A percentile compares a stretch with the other conserved stretches of the same genome.
Conservation (phyloP, 768 basidiomycete genomes). For the Panaeolus cyanescens region DNA sequence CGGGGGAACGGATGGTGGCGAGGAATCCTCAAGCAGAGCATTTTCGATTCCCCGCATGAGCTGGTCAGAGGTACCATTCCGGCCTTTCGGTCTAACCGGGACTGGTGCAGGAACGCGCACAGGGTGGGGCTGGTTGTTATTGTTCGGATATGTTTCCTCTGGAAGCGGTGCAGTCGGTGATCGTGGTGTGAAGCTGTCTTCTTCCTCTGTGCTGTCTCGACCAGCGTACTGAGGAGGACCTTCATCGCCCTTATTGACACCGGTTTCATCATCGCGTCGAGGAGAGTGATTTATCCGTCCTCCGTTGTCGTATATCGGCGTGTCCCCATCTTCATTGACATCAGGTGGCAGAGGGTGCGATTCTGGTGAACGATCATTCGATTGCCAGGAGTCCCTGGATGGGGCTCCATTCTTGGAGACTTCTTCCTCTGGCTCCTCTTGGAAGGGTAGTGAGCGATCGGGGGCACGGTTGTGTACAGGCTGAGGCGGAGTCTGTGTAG, state of each 20-base stretch:
- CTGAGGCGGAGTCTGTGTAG: slow-evolving; percentile 61
- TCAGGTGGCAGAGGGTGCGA: slow-evolving; percentile 53
- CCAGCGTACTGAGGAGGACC: slow-evolving; percentile 33
- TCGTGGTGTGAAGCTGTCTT: slow-evolving; percentile 64
- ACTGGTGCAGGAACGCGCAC: slow-evolving; percentile 22
- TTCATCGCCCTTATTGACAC: slow-evolving; percentile 42
- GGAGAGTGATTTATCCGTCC: slow-evolving; percentile 20
- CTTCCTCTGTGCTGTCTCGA: slow-evolving; percentile 48
- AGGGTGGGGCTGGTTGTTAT: slow-evolving; percentile 16
- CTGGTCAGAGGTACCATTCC: slow-evolving; percentile 63
- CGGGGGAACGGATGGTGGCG: slow-evolving; percentile 18
- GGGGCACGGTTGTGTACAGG: slow-evolving; percentile 57
- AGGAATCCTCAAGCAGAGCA: slow-evolving; percentile 44
- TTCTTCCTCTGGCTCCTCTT: slow-evolving; percentile 78
- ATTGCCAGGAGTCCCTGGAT: slow-evolving; percentile 33
- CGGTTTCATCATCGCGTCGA: slow-evolving; percentile 15
- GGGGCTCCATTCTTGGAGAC: slow-evolving; percentile 32
- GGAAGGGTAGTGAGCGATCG: slow-evolving; percentile 74
- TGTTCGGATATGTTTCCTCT: slow-evolving; percentile 27
- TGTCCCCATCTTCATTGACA: slow-evolving; percentile 45
- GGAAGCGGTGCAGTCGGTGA: slow-evolving; percentile 67
- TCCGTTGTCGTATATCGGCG: slow-evolving; percentile 26
- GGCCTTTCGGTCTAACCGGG: slow-evolving; percentile 46
- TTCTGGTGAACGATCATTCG: slow-evolving; percentile 32
- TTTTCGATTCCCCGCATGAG: slow-evolving; percentile 62